Percentiles rank a stretch among this genome's conserved stretches.
Evolutionary conservation across 257 asterid species (phyloP).

Genomic region (Solanum raphanifolium): DNA sequence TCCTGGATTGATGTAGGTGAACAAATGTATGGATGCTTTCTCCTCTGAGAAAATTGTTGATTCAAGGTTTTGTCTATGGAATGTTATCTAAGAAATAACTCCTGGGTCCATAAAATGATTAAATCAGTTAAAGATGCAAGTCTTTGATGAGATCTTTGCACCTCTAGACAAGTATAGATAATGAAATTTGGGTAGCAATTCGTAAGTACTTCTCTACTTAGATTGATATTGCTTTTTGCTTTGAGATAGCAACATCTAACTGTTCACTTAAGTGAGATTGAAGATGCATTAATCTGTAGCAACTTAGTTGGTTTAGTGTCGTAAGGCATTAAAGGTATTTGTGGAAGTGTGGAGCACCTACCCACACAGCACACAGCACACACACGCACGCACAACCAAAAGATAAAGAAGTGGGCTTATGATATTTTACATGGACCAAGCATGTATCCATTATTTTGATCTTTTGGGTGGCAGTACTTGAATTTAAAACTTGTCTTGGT

Average conservation of each 20-base stretch:
- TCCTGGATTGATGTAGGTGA: not conserved
- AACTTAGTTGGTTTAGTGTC: not conserved
- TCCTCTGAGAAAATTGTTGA: not conserved
- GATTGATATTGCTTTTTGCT: not conserved
- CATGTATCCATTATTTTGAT: not conserved
- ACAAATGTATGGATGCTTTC: not conserved
- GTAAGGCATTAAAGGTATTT: too few relatives aligned
- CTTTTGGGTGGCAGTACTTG: not conserved
- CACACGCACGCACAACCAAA: not conserved
- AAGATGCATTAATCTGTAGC: not conserved
- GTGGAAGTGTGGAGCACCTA: not conserved
- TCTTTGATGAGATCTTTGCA: not conserved
- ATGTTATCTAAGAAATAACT: not conserved
- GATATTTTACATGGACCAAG: not conserved
- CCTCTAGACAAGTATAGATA: not conserved
- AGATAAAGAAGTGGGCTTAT: not conserved
- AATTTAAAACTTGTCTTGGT: not conserved
- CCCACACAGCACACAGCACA: not conserved
- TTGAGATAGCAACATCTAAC: not conserved
- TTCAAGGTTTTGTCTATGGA: not conserved
- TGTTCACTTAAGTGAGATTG: not conserved
- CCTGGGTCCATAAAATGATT: not conserved
- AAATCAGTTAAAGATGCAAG: not conserved
- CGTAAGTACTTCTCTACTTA: not conserved
- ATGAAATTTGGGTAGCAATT: not conserved